Percentiles rank a stretch among this genome's conserved stretches.
phyloP scores from a whole-genome alignment of 805 yeast species.

The Lipomyces yamadae region DNA sequence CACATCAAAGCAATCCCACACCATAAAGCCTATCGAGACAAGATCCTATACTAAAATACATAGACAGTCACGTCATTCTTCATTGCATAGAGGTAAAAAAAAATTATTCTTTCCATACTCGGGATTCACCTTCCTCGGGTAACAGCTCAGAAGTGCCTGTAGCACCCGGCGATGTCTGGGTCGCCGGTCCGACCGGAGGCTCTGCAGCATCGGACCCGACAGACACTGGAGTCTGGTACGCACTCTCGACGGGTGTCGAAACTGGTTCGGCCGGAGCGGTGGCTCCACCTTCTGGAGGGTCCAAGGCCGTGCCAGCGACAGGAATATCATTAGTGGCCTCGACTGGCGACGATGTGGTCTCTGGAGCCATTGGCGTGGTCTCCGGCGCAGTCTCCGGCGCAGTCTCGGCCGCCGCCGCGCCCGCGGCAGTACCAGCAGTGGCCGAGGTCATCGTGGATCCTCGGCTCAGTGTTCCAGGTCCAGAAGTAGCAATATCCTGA shows the following conservation, averaged over 20 bases:
- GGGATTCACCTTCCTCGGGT: background rate
- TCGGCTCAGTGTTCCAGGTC: conserved; percentile 16
- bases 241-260: background rate
- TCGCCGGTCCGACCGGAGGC: background rate
- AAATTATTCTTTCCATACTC: background rate
- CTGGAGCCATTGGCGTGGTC: background rate
- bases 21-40: background rate
- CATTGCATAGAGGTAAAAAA: background rate
- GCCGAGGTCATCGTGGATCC: conserved; percentile 17
- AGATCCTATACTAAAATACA: background rate
- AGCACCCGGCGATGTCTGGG: background rate
- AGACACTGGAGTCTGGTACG: background rate
- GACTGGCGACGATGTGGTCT: conserved; percentile 13
- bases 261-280: conserved; percentile 8
- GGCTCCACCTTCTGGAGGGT: background rate
- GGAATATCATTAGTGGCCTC: conserved; percentile 2
- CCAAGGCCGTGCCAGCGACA: conserved; percentile 4
- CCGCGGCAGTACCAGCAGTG: conserved; percentile 5
- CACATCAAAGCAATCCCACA: background rate
- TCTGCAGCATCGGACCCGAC: background rate
- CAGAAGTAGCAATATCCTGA: conserved; percentile 29
- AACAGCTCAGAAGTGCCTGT: background rate
- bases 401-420: background rate
- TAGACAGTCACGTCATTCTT: background rate
- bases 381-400: background rate